A percentile compares a stretch with the other conserved stretches of the same genome.
phyloP scores from a whole-genome alignment of 441 rosid species.

The Erodium moschatum region DNA sequence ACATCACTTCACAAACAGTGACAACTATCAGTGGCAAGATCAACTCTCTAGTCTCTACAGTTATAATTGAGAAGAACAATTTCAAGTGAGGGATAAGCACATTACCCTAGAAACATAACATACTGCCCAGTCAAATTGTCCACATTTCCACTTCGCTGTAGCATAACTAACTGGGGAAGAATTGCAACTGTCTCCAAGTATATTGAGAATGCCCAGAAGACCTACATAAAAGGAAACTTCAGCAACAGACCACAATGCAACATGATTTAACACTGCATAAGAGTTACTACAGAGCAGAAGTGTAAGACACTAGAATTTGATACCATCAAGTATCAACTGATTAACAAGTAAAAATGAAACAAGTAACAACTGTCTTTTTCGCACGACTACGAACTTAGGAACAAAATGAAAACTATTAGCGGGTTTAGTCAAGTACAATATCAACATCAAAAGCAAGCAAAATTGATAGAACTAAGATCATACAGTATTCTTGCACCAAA shows the following conservation, averaged over 20 bases:
- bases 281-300: too few relatives aligned
- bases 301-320: too few relatives aligned
- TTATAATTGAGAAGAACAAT: too few relatives aligned
- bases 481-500: neutral
- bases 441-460: neutral
- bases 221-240: slow-evolving; percentile 26
- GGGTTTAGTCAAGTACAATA: neutral
- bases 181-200: slow-evolving; percentile 95
- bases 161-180: slow-evolving; percentile 82
- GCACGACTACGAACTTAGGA: too few relatives aligned
- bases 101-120: slow-evolving; percentile 82
- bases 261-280: too few relatives aligned
- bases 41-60: too few relatives aligned
- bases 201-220: slow-evolving; percentile 86
- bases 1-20: too few relatives aligned
- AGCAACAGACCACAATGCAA: slow-evolving; percentile 2
- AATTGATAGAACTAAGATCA: neutral
- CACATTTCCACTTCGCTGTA: slow-evolving; percentile 86
- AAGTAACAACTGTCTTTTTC: too few relatives aligned
- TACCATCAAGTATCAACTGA: too few relatives aligned
- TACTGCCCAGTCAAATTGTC: slow-evolving; percentile 94
- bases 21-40: neutral
- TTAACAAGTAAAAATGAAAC: too few relatives aligned
- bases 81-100: slow-evolving; percentile 16
- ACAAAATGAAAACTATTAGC: too few relatives aligned